Evolutionary conservation across 345 rosid genomes (phyloP).

Genomic region (Boechera divaricarpa): DNA sequence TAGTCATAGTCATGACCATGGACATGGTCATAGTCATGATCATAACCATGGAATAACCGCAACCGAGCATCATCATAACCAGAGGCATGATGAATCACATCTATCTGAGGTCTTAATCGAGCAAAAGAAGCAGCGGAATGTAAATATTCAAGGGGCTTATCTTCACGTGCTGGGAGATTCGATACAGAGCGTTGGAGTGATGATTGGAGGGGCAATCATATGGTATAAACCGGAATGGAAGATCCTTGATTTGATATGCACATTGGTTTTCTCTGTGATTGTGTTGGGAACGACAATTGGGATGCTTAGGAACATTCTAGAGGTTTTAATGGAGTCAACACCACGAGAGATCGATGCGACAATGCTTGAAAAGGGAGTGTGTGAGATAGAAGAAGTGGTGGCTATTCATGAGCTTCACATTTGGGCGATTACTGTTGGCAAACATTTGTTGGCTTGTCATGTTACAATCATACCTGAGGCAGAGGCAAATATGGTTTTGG

Average conservation of each 20-base stretch:
- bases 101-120: conserved; percentile 46
- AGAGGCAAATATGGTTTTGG: conserved; percentile 50
- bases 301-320: conserved; percentile 53
- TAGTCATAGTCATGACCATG: conserved; percentile 6
- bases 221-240: conserved; percentile 64
- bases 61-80: conserved; percentile 25
- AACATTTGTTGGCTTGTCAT: conserved; percentile 64
- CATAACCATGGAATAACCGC: not conserved
- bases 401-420: conserved; percentile 55
- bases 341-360: conserved; percentile 54
- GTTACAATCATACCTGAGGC: conserved; percentile 56
- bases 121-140: conserved; percentile 59
- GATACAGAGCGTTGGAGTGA: conserved; percentile 69
- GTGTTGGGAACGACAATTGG: conserved; percentile 55
- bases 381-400: conserved; percentile 45
- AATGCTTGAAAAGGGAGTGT: conserved; percentile 51
- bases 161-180: conserved; percentile 66
- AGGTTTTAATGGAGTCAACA: conserved; percentile 63
- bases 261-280: conserved; percentile 56
- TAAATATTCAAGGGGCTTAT: conserved; percentile 75
- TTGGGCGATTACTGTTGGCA: conserved; percentile 67
- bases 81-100: conserved; percentile 41
- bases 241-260: conserved; percentile 62
- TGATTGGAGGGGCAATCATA: conserved; percentile 68
- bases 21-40: conserved; percentile 6